These are phyloP conservation scores for Tetrapisispora phaffii DNA, from an alignment of 805 yeast genomes.

Conservation along the genomic window DNA sequence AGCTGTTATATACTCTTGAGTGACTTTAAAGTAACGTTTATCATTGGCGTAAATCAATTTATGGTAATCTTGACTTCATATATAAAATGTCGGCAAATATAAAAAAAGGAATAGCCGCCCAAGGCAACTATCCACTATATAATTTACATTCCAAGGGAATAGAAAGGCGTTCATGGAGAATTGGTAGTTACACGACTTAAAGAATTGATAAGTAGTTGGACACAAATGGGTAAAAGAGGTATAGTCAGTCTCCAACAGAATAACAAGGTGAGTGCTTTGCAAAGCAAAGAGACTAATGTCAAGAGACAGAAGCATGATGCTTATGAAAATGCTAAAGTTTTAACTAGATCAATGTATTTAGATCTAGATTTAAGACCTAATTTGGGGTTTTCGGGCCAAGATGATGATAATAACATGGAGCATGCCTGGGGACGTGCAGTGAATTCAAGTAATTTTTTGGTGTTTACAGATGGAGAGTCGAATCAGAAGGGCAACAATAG, in stretches of 20 bases:
- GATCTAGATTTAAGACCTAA: neutral
- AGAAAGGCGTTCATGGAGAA: too few species aligned
- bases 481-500: neutral
- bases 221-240: constrained; percentile 7
- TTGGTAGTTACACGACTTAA: too few species aligned
- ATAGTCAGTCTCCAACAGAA: constrained; percentile 6
- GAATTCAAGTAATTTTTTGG: neutral
- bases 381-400: neutral
- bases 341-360: neutral
- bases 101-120: neutral
- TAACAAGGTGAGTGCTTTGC: constrained; percentile 9
- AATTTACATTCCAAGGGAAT: too few species aligned
- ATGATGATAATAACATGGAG: neutral
- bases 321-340: neutral
- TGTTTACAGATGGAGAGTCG: neutral
- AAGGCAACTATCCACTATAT: too few species aligned
- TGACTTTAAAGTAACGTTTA: too few species aligned
- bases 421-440: neutral
- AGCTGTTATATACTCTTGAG: too few species aligned
- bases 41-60: too few species aligned
- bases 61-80: too few species aligned
- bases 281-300: constrained; percentile 12
- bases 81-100: neutral
- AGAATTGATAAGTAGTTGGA: too few species aligned
- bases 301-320: neutral